Evolutionary conservation across 345 rosid genomes (phyloP), one percentile per base, ranked within the genome.

Genomic region (Acer campestre): DNA sequence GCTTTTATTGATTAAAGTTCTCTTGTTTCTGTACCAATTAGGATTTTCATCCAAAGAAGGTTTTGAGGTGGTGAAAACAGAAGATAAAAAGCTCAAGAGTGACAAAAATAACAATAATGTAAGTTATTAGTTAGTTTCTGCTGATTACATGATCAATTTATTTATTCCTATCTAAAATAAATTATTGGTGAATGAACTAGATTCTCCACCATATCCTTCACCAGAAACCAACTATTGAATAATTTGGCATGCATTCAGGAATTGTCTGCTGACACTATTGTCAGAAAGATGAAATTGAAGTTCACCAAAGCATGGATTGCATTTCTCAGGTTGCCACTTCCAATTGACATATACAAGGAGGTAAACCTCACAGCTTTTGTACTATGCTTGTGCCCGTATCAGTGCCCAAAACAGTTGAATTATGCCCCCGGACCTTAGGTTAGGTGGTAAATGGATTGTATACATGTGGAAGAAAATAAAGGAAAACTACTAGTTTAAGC

Each of bases 281-380:
- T 82, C 80, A 96, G 88, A 85, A 94, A 85, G 88, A 93, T 92
- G 90, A 96, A 92, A 86, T 64, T 90, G 44, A 96, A 92, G 83
- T 94, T 96, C 77, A 93, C 93, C 4, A 94, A 92, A 85, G 93
- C 97, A 14, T 96, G 99, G 99, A 84, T 90, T 80, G 81, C 97
- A 44, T 94, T 96, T 89, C 95, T 96, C 75, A 89, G 94, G 84
- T 84, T 94, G 66, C 97, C 92, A 13, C 94, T 94, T 72, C 95
- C 97, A 14, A 81, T 92, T 79, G 94, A 88, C 79, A 84, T 96
- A 29, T 96, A 94, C 88, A 96, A 94, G 85, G 97, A 96, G 94
- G 99, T 93, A 78, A 79, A 65, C 22, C 46, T 79, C 27, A 67
- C 18, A 51, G 70, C 40, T 55, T 4, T n/a, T 16, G 0, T 64